Evolutionary conservation across 2,329 filamentous ascomycete genomes (phyloP).

Genomic region (Sclerotiophoma versabilis): DNA sequence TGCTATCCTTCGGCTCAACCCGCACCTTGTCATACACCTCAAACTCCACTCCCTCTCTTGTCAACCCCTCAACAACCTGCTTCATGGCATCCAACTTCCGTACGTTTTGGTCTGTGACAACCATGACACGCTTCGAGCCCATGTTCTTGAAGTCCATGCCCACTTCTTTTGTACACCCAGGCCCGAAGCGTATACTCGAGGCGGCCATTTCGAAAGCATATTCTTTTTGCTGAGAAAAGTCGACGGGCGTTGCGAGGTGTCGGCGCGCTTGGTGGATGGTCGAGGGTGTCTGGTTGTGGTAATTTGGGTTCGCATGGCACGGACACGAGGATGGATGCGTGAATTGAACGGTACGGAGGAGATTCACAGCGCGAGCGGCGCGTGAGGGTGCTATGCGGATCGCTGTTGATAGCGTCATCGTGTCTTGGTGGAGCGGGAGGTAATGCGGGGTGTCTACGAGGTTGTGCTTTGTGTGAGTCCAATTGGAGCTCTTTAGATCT

Average conservation of each 20-base stretch:
- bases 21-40: constrained; percentile 81
- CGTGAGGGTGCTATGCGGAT: constrained; percentile 51
- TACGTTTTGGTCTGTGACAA: constrained; percentile 89
- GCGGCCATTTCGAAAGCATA: constrained; percentile 99
- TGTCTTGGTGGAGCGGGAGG: neutral
- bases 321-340: constrained; percentile 91
- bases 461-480: neutral
- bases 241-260: constrained; percentile 77
- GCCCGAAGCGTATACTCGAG: constrained; percentile 91
- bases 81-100: constrained; percentile 85
- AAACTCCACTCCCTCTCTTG: constrained; percentile 78
- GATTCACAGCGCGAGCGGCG: constrained; percentile 68
- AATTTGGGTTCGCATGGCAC: constrained; percentile 89
- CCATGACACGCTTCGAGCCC: constrained; percentile 83
- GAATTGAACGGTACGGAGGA: constrained; percentile 89
- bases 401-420: constrained; percentile 22
- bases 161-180: constrained; percentile 91
- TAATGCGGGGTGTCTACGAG: neutral
- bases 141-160: constrained; percentile 98
- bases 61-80: constrained; percentile 82
- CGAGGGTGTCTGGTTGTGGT: constrained; percentile 60
- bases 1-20: constrained; percentile 94
- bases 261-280: constrained; percentile 62
- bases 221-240: constrained; percentile 79
- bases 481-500: neutral